Conservation (phyloP, 805 yeast species). For the Candida vartiovaarae region DNA sequence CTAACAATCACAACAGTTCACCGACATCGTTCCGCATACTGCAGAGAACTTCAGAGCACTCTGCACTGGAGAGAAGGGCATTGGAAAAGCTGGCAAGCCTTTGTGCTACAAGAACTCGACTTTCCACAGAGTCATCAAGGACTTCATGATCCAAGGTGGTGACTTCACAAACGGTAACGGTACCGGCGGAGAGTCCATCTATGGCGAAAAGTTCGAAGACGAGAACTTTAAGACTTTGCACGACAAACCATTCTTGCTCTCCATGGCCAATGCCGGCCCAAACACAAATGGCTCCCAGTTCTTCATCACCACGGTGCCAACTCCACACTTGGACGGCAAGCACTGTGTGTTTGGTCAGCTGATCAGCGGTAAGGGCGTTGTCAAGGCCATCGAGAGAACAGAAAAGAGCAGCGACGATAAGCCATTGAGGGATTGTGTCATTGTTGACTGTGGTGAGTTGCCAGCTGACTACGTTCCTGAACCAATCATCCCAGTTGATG, state of each 20-base stretch:
- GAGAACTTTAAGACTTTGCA: slow-evolving; percentile 77
- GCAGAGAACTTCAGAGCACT: slow-evolving; percentile 85
- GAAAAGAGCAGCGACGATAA: slow-evolving; percentile 61
- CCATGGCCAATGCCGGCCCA: slow-evolving; percentile 97
- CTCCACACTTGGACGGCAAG: slow-evolving; percentile 92
- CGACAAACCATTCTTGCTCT: slow-evolving; percentile 77
- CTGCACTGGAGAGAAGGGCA: slow-evolving; percentile 84
- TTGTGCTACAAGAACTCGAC: slow-evolving; percentile 72
- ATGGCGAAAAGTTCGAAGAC: slow-evolving; percentile 84
- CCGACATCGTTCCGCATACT: slow-evolving; percentile 77
- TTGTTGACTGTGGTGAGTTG: slow-evolving; percentile 74
- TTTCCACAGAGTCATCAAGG: slow-evolving; percentile 89
- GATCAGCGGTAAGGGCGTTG: slow-evolving; percentile 71
- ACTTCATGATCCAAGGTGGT: slow-evolving; percentile 93
- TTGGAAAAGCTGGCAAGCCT: slow-evolving; percentile 53
- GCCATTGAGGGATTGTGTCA: slow-evolving; percentile 64
- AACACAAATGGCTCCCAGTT: slow-evolving; percentile 95
- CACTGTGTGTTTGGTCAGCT: slow-evolving; percentile 96
- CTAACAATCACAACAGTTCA: slow-evolving; percentile 24
- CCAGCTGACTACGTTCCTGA: slow-evolving; percentile 48
- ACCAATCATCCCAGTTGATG: slow-evolving; percentile 44
- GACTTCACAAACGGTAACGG: slow-evolving; percentile 74
- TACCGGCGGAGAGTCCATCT: slow-evolving; percentile 78
- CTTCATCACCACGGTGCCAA: slow-evolving; percentile 85
- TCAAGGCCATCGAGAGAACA: slow-evolving; percentile 67